Evolutionary conservation across 306 rosid species (phyloP).

Genomic region (Adenanthera pavonina): DNA sequence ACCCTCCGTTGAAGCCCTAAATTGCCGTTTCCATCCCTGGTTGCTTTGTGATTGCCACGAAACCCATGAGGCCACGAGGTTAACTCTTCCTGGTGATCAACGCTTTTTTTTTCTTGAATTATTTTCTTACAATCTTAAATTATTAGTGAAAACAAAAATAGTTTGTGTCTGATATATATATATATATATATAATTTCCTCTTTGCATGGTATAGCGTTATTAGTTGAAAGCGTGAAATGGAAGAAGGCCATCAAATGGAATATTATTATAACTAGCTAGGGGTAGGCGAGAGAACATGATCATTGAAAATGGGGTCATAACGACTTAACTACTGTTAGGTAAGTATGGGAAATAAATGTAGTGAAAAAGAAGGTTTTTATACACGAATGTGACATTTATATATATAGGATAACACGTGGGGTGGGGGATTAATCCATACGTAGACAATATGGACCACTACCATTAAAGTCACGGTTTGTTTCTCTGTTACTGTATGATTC

Average conservation of each 20-base stretch:
- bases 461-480: conserved; percentile 36
- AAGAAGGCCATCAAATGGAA: background rate
- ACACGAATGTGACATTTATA: conserved; percentile 6
- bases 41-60: background rate
- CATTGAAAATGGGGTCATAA: conserved; percentile 47
- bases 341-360: conserved; percentile 30
- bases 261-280: background rate
- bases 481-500: conserved; percentile 26
- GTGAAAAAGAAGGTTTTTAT: conserved; percentile 25
- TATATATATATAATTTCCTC: background rate
- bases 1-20: conserved; percentile 8
- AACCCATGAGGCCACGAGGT: conserved; percentile 4
- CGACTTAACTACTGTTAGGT: conserved; percentile 37
- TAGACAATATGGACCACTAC: conserved; percentile 41
- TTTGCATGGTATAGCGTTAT: background rate
- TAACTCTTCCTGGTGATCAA: too few relatives aligned
- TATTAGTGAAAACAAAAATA: background rate
- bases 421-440: conserved; percentile 23
- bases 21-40: background rate
- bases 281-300: conserved; percentile 19
- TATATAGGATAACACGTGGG: conserved; percentile 36
- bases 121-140: background rate
- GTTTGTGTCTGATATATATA: too few relatives aligned
- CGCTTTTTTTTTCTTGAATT: too few relatives aligned
- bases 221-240: background rate